These are phyloP conservation scores for Solanum raphanifolium DNA, from an alignment of 257 asterid genomes.

Conservation along the genomic window DNA sequence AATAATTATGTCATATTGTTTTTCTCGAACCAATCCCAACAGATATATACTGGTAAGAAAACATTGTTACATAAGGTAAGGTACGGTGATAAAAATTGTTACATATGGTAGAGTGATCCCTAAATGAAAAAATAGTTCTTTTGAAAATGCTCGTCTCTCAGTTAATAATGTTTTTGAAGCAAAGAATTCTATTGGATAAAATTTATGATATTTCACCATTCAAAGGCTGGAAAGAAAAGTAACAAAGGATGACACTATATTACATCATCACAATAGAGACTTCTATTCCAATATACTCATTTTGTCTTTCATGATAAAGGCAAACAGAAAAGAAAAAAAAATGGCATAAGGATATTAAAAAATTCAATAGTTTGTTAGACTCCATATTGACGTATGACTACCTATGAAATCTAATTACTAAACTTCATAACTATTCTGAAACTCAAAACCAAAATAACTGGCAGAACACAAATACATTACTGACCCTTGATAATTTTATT, in stretches of 20 bases:
- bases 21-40: not conserved
- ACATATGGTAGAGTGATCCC: not conserved
- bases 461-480: not conserved
- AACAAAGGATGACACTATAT: too few species aligned
- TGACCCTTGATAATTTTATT: not conserved
- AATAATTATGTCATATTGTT: not conserved
- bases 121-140: too few species aligned
- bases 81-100: too few species aligned
- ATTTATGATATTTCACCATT: not conserved
- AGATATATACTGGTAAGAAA: not conserved
- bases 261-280: too few species aligned
- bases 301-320: too few species aligned
- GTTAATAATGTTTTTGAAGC: not conserved
- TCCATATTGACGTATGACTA: too few species aligned
- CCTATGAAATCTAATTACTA: too few species aligned
- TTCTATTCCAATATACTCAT: too few species aligned
- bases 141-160: too few species aligned
- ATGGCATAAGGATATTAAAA: too few species aligned
- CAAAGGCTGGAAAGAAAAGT: not conserved
- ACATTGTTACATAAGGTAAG: not conserved
- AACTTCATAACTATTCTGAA: not conserved
- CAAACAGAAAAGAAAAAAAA: too few species aligned
- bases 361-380: too few species aligned
- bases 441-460: not conserved
- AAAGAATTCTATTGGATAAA: not conserved